Evolutionary conservation across 1,284 basidiomycete genomes (phyloP).

Genomic region (Cerioporus squamosus): DNA sequence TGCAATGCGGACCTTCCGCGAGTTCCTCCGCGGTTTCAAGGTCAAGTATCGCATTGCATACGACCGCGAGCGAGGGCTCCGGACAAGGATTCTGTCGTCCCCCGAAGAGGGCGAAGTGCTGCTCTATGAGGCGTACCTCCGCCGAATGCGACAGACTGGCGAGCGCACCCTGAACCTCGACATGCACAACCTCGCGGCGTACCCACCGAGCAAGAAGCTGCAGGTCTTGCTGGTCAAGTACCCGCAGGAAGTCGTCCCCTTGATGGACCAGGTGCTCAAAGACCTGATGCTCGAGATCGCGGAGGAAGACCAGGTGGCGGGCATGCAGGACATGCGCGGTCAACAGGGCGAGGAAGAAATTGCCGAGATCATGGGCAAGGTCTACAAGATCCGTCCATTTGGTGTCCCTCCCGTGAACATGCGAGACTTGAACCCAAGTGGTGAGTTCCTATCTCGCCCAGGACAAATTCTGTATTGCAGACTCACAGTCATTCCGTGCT

Average conservation of each 20-base stretch:
- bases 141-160: conserved; percentile 87
- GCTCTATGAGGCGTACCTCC: conserved; percentile 84
- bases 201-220: conserved; percentile 84
- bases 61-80: conserved; percentile 69
- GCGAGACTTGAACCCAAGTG: conserved; percentile 89
- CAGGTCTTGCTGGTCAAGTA: conserved; percentile 85
- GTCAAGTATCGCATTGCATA: conserved; percentile 86
- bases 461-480: neutral
- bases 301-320: conserved; percentile 75
- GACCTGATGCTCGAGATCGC: conserved; percentile 87
- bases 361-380: conserved; percentile 75
- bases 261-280: conserved; percentile 95
- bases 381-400: conserved; percentile 94
- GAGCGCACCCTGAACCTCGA: conserved; percentile 95
- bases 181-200: conserved; percentile 87
- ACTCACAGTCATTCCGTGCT: neutral
- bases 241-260: conserved; percentile 95
- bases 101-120: conserved; percentile 72
- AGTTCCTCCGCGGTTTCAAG: conserved; percentile 92
- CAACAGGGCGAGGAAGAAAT: conserved; percentile 79
- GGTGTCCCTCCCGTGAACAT: conserved; percentile 86
- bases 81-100: conserved; percentile 56
- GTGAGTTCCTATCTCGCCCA: conserved; percentile 46
- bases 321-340: conserved; percentile 71
- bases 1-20: conserved; percentile 89